Conservation (phyloP, 2,329 filamentous ascomycete species). For the Colletotrichum truncatum region DNA sequence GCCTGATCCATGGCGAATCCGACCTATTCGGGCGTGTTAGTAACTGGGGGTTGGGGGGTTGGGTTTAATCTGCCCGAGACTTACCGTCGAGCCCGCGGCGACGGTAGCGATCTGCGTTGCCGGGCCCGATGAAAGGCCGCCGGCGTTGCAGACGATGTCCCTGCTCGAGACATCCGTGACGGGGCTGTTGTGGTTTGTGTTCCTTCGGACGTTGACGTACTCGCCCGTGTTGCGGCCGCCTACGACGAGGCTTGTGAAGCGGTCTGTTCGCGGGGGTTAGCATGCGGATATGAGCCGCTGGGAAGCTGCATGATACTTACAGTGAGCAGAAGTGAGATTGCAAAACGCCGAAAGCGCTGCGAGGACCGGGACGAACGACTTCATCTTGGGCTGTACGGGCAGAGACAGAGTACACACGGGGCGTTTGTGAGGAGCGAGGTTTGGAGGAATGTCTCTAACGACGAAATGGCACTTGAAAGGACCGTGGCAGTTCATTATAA, state of each 20-base stretch:
- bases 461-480: too few species aligned
- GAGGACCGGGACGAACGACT: neutral
- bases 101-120: constrained; percentile 21
- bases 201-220: constrained; percentile 20
- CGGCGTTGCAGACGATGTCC: constrained; percentile 56
- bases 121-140: constrained; percentile 35
- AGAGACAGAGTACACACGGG: neutral
- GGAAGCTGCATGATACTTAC: neutral
- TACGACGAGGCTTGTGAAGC: constrained; percentile 28
- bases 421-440: too few species aligned
- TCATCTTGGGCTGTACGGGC: neutral
- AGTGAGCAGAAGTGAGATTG: constrained; percentile 12
- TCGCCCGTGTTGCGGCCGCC: constrained; percentile 24
- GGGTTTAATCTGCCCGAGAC: neutral
- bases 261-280: neutral
- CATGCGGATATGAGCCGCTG: too few species aligned
- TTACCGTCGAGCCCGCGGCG: constrained; percentile 21
- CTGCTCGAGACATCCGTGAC: constrained; percentile 53
- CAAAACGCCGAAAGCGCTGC: constrained; percentile 2
- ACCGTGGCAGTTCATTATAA: too few species aligned
- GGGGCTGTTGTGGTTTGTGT: constrained; percentile 53
- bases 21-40: neutral
- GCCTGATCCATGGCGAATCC: constrained; percentile 21
- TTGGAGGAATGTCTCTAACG: too few species aligned
- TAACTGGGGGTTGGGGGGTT: neutral